phyloP scores from a whole-genome alignment of 2,329 filamentous ascomycete species.

The Immersiporthe knoxdaviesiana region DNA sequence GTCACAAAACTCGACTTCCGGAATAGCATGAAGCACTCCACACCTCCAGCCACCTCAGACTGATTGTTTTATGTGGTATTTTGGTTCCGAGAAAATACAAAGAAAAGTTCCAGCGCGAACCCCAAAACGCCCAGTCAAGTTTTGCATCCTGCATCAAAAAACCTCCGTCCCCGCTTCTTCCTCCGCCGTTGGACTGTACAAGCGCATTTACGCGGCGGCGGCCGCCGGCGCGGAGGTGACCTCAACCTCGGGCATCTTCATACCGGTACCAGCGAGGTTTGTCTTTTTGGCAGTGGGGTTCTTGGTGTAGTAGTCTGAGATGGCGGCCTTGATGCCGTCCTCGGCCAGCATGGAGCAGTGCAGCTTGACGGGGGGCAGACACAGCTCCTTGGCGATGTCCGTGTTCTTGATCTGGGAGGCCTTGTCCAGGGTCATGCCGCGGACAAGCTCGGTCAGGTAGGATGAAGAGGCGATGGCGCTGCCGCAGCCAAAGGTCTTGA shows the following conservation, averaged over 20 bases:
- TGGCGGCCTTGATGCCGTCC: conserved; percentile 90
- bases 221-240: conserved; percentile 38
- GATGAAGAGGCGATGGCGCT: conserved; percentile 92
- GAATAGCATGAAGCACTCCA: not conserved
- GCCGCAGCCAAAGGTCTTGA: conserved; percentile 97
- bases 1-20: not conserved
- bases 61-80: conserved; percentile 11
- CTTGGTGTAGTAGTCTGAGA: conserved; percentile 89
- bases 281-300: conserved; percentile 77
- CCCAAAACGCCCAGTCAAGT: conserved; percentile 20
- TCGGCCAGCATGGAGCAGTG: conserved; percentile 94
- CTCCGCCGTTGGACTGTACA: not conserved
- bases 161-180: not conserved
- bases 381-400: conserved; percentile 96
- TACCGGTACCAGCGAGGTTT: conserved; percentile 74
- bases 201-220: conserved; percentile 20
- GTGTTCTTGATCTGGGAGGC: conserved; percentile 93
- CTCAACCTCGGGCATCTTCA: conserved; percentile 64
- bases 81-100: not conserved
- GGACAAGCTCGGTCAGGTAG: conserved; percentile 92
- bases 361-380: conserved; percentile 85
- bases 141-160: conserved; percentile 9
- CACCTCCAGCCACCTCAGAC: not conserved
- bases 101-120: conserved; percentile 9
- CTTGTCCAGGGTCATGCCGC: conserved; percentile 95